phyloP scores from a whole-genome alignment of 1,284 basidiomycete species.

The Exobasidium rhododendri region DNA sequence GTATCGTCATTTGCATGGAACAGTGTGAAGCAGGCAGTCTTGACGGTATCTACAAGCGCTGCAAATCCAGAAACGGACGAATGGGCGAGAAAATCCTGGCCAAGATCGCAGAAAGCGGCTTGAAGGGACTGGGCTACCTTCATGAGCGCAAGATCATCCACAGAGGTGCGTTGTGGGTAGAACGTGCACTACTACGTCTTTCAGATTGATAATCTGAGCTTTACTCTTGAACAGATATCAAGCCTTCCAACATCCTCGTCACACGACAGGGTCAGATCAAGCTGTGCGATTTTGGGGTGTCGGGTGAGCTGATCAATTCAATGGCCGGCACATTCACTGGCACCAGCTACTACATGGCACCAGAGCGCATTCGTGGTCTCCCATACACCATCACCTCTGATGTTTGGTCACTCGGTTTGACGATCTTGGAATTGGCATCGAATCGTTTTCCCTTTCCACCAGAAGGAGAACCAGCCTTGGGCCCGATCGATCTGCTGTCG shows the following conservation, averaged over 20 bases:
- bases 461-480: constrained; percentile 64
- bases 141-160: constrained; percentile 90
- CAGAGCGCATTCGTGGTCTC: constrained; percentile 84
- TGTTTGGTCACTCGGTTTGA: constrained; percentile 96
- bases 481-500: constrained; percentile 88
- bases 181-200: not conserved
- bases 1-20: constrained; percentile 96
- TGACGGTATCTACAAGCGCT: constrained; percentile 79
- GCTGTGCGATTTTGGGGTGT: constrained; percentile 93
- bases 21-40: constrained; percentile 77
- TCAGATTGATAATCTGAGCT: not conserved
- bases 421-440: constrained; percentile 86
- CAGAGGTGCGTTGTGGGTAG: constrained; percentile 57
- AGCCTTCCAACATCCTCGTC: constrained; percentile 90
- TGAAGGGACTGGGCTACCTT: constrained; percentile 87
- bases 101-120: constrained; percentile 83
- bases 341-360: constrained; percentile 96
- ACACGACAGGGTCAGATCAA: constrained; percentile 83
- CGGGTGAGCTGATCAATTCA: constrained; percentile 86
- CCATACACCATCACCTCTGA: constrained; percentile 90
- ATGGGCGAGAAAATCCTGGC: constrained; percentile 90
- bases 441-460: constrained; percentile 93
- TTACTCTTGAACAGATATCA: constrained; percentile 67
- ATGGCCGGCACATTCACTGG: constrained; percentile 92
- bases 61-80: constrained; percentile 71